A percentile compares a stretch with the other conserved stretches of the same genome.
Conservation (phyloP, 1,139 yeast species). For the Zygoascus meyerae region DNA sequence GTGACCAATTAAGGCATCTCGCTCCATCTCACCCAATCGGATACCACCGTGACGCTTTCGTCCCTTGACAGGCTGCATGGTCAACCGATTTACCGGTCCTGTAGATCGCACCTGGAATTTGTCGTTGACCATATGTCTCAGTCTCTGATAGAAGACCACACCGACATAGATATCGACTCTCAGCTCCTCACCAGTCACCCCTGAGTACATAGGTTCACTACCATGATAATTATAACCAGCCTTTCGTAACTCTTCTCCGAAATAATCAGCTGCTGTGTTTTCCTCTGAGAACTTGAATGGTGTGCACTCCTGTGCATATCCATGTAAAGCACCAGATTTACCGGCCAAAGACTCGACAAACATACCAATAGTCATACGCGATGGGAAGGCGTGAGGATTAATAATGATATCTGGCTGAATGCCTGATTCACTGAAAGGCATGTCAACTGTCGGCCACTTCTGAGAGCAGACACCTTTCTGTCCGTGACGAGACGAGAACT, state of each 20-base stretch:
- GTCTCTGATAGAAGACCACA: slow-evolving; percentile 93
- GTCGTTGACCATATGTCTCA: slow-evolving; percentile 99
- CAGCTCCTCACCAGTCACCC: slow-evolving; percentile 96
- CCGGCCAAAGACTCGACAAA: slow-evolving; percentile 97
- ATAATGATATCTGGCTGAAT: slow-evolving; percentile 96
- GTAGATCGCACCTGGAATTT: slow-evolving; percentile 99
- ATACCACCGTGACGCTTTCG: slow-evolving; percentile 99
- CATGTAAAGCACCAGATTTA: slow-evolving; percentile 96
- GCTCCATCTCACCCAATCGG: slow-evolving; percentile 99
- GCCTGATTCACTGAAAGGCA: slow-evolving; percentile 96
- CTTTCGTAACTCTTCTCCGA: slow-evolving; percentile 80
- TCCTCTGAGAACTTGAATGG: slow-evolving; percentile 92
- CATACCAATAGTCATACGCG: slow-evolving; percentile 99
- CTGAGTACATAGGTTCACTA: slow-evolving; percentile 98
- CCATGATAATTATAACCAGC: slow-evolving; percentile 98
- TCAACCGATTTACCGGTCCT: slow-evolving; percentile 93
- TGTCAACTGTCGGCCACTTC: slow-evolving; percentile 94
- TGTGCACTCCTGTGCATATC: slow-evolving; percentile 94
- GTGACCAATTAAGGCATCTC: slow-evolving; percentile 98
- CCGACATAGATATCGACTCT: slow-evolving; percentile 95
- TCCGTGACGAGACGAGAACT: slow-evolving; percentile 97
- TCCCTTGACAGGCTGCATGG: slow-evolving; percentile 99
- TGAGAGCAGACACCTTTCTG: slow-evolving; percentile 99
- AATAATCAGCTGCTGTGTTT: slow-evolving; percentile 95
- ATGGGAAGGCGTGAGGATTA: slow-evolving; percentile 99